These are phyloP conservation scores for Spencermartinsiella ligniputridi DNA, from an alignment of 1,139 yeast species.

Conservation along the genomic window DNA sequence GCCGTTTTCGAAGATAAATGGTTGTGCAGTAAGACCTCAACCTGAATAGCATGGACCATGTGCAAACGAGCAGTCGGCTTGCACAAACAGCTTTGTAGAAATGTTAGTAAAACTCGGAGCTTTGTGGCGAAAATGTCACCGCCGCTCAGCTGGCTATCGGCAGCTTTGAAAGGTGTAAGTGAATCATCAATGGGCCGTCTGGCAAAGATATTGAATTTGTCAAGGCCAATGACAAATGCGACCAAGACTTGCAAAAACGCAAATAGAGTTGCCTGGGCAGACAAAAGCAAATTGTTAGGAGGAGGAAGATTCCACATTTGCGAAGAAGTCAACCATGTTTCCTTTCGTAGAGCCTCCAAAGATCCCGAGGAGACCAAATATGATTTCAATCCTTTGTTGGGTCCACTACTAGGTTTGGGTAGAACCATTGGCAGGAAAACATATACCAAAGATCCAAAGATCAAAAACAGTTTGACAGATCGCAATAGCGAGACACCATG, in stretches of 20 bases:
- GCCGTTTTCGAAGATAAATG: conserved; percentile 13
- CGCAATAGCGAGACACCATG: conserved; percentile 12
- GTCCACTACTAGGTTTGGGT: background rate
- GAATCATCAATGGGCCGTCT: conserved; percentile 11
- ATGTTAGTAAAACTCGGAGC: conserved; percentile 27
- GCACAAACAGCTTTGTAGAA: conserved; percentile 28
- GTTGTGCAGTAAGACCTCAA: conserved; percentile 19
- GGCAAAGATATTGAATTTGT: conserved; percentile 12
- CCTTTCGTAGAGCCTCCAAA: conserved; percentile 1
- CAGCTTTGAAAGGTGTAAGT: conserved; percentile 25
- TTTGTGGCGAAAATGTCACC: conserved; percentile 31
- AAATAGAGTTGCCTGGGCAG: conserved; percentile 9
- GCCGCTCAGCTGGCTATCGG: conserved; percentile 38
- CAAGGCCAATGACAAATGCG: conserved; percentile 18
- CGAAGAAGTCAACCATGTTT: conserved; percentile 30
- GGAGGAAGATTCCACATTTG: conserved; percentile 9
- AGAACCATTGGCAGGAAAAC: conserved; percentile 25
- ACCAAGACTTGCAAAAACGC: conserved; percentile 16
- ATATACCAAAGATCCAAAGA: conserved; percentile 30
- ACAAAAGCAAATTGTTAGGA: conserved; percentile 9
- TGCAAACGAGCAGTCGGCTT: conserved; percentile 27
- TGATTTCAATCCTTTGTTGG: conserved; percentile 1
- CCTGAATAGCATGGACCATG: conserved; percentile 33
- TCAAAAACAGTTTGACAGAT: conserved; percentile 25
- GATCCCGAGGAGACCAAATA: background rate